A percentile compares a stretch with the other conserved stretches of the same genome.
Conservation (phyloP, 345 rosid genomes). For the Syzygium jambos region DNA sequence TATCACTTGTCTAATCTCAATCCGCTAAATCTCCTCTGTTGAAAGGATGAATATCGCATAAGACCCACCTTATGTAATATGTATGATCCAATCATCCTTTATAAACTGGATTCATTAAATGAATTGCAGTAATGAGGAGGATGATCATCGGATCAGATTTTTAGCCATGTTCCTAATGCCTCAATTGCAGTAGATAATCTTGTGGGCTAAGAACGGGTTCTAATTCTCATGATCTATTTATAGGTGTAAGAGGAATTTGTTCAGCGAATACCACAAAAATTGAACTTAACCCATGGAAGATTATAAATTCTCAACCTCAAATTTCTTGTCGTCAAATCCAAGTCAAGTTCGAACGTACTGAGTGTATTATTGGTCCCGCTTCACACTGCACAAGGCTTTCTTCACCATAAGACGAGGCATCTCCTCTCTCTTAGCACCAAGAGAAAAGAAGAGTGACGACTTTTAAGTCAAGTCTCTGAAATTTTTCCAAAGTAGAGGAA, state of each 20-base stretch:
- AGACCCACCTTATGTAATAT: too few species aligned
- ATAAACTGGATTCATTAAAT: not conserved
- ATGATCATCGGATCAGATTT: not conserved
- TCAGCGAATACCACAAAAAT: too few species aligned
- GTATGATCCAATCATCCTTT: rapidly evolving
- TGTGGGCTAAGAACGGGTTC: not conserved
- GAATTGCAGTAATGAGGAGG: not conserved
- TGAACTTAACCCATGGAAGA: not conserved
- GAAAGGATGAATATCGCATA: too few species aligned
- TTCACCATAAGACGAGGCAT: not conserved
- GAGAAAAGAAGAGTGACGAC: not conserved
- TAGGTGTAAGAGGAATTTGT: not conserved
- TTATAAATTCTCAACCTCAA: not conserved
- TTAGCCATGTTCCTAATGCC: not conserved
- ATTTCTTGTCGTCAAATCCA: not conserved
- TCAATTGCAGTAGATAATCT: not conserved
- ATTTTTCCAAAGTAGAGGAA: too few species aligned
- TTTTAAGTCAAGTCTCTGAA: too few species aligned
- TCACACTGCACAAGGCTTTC: rapidly evolving
- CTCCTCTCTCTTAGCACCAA: not conserved
- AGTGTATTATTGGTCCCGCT: not conserved
- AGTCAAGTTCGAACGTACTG: not conserved
- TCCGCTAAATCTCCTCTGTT: too few species aligned
- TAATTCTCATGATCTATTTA: not conserved
- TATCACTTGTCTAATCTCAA: too few species aligned